Percentiles rank a stretch among this genome's conserved stretches.
These are phyloP conservation scores for Neoboletus brunneissimus DNA, from an alignment of 768 basidiomycete genomes.

Conservation along the genomic window DNA sequence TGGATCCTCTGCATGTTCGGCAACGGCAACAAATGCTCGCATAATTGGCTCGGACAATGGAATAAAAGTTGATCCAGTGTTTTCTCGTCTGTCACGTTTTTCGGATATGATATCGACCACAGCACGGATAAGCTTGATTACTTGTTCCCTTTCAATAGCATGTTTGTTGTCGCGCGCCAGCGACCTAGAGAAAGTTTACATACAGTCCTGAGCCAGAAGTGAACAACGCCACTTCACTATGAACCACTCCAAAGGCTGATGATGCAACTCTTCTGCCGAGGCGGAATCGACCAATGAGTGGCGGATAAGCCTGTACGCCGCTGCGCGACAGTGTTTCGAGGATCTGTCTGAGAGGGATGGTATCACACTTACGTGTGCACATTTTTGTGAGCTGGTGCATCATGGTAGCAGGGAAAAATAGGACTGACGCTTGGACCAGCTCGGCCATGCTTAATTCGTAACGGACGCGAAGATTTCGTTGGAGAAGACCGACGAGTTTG, in stretches of 20 bases:
- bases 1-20: slow-evolving; percentile 89
- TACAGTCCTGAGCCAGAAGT: background rate
- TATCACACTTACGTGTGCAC: slow-evolving; percentile 54
- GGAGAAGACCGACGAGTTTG: slow-evolving; percentile 61
- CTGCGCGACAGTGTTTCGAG: slow-evolving; percentile 71
- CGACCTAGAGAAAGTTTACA: slow-evolving; percentile 47
- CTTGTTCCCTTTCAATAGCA: slow-evolving; percentile 87
- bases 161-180: slow-evolving; percentile 82
- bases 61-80: slow-evolving; percentile 42
- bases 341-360: slow-evolving; percentile 75
- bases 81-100: slow-evolving; percentile 41
- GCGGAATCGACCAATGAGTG: slow-evolving; percentile 70
- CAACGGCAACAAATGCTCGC: slow-evolving; percentile 88
- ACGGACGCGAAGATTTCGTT: slow-evolving; percentile 68
- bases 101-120: slow-evolving; percentile 76
- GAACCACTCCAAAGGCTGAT: slow-evolving; percentile 80
- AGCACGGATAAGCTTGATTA: slow-evolving; percentile 81
- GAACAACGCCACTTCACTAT: slow-evolving; percentile 69
- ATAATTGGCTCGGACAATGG: slow-evolving; percentile 75
- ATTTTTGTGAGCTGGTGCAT: slow-evolving; percentile 8
- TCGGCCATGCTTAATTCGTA: slow-evolving; percentile 72
- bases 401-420: background rate
- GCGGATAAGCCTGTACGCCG: slow-evolving; percentile 80
- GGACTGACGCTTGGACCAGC: slow-evolving; percentile 69
- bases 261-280: slow-evolving; percentile 63